Conservation (phyloP, 176 grass and related monocot species). For the Oryza coarctata region DNA sequence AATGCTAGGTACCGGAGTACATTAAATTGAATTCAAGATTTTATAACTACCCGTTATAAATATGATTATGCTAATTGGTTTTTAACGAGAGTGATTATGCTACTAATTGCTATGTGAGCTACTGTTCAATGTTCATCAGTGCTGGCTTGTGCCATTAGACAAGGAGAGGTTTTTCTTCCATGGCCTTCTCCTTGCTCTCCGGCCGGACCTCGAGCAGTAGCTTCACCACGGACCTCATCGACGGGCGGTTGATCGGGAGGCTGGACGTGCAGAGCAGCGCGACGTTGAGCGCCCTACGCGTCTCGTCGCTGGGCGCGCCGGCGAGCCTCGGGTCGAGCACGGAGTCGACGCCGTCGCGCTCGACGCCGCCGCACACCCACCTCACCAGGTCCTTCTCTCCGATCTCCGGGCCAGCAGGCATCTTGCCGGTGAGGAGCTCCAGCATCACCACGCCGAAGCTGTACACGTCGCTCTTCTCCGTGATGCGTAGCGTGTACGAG, state of each 20-base stretch:
- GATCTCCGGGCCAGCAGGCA: constrained; percentile 49
- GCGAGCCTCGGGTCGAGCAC: constrained; percentile 67
- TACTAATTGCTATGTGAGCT: background rate
- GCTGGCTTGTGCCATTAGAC: constrained; percentile 22
- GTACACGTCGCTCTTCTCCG: constrained; percentile 91
- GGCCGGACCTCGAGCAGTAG: constrained; percentile 41
- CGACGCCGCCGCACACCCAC: constrained; percentile 57
- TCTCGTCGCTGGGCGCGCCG: constrained; percentile 40
- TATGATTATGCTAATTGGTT: background rate
- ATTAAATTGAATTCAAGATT: background rate
- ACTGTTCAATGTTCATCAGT: background rate
- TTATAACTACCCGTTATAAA: background rate
- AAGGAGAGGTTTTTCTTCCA: constrained; percentile 7
- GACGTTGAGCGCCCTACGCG: constrained; percentile 54
- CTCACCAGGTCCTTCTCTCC: constrained; percentile 69
- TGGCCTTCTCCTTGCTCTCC: constrained; percentile 30
- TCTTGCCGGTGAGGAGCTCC: constrained; percentile 67
- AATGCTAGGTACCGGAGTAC: background rate
- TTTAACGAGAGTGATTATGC: background rate
- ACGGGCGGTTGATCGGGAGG: constrained; percentile 61
- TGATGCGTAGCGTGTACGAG: constrained; percentile 73
- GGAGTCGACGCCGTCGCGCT: constrained; percentile 32
- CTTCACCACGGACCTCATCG: constrained; percentile 71
- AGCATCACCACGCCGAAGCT: constrained; percentile 90
- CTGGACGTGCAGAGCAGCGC: constrained; percentile 66